Base-by-base conservation (phyloP, 768 basidiomycete genomes). In the Pholiota molesta region DNA sequence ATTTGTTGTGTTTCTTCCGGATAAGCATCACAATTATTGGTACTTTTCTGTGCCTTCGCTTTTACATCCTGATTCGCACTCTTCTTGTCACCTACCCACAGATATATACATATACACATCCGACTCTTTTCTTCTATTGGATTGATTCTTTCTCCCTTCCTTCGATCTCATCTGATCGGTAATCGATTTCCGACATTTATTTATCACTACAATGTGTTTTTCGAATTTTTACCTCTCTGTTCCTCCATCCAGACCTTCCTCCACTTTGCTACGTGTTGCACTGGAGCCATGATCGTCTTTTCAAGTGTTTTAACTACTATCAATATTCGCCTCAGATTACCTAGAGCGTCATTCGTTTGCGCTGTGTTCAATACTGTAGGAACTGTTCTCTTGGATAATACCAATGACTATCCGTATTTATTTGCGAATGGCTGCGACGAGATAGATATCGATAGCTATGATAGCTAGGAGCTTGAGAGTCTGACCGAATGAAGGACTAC, bases 291-390 rank as follows among this genome's bases (percentile, higher is more conserved):
- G 54, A 31, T 49, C 45, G 45, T 49, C 31, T 37, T 33, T 29
- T 61, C 44, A 47, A 44, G 23, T 45, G 40, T 47, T 28, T 55
- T 55, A 55, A 31, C 52, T 61, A 55, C 44, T 61, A 61, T 54
- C 52, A 55, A 55, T 60, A 54, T 60, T 52, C 40, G 28, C 58
- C 49, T 52, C 59, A 55, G 59, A 52, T 52, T 37, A 40, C 39
- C 35, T 52, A 60, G 51, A 53, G 28, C 52, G 16, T 47, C 52
- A 31, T 31, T 28, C 28, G 29, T 42, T 42, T 40, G 47, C 59
- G 52, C 39, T 47, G 42, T 49, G 51, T 47, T 42, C 29, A 52
- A 44, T 53, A 55, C 37, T 54, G 52, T 53, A 53, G 37, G 29
- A 40, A 54, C 40, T 53, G 44, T 39, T 60, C 16, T 39, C 31